phyloP scores from a whole-genome alignment of 345 rosid species.

The Populus euphratica region DNA sequence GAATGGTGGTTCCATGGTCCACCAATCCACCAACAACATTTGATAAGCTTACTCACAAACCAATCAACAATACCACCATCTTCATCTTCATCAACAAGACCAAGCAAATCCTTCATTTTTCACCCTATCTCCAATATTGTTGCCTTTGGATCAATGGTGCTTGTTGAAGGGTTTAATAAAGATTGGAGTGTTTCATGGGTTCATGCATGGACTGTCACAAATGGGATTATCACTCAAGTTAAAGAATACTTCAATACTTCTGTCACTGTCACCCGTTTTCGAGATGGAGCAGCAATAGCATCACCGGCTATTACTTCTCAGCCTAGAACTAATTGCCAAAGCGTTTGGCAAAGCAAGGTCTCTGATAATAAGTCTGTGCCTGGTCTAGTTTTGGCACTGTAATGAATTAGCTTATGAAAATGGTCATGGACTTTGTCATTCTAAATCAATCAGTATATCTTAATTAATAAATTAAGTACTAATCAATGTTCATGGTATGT shows the following conservation, averaged over 20 bases:
- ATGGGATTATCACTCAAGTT: conserved; percentile 32
- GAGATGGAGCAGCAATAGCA: neutral
- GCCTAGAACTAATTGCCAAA: neutral
- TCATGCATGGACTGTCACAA: conserved; percentile 30
- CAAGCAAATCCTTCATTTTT: conserved; percentile 12
- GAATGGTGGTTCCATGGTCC: conserved; percentile 47
- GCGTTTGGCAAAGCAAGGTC: conserved; percentile 29
- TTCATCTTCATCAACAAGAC: neutral
- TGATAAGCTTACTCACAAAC: conserved; percentile 30
- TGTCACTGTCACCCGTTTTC: conserved; percentile 24
- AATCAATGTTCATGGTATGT: too few species aligned
- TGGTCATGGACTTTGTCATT: too few species aligned
- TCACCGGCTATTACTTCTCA: neutral
- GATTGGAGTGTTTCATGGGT: conserved; percentile 26
- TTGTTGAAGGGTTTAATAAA: conserved; percentile 24
- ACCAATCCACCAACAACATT: conserved; percentile 22
- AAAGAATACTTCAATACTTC: conserved; percentile 28
- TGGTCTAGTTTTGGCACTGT: conserved; percentile 22
- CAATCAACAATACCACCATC: neutral
- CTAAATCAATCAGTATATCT: too few species aligned
- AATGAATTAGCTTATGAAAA: neutral
- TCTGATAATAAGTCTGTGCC: conserved; percentile 21
- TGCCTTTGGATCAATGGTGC: conserved; percentile 23
- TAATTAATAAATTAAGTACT: too few species aligned
- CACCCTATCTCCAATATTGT: conserved; percentile 13